phyloP scores from a whole-genome alignment of 2,329 filamentous ascomycete species.

The Grosmannia huntii region DNA sequence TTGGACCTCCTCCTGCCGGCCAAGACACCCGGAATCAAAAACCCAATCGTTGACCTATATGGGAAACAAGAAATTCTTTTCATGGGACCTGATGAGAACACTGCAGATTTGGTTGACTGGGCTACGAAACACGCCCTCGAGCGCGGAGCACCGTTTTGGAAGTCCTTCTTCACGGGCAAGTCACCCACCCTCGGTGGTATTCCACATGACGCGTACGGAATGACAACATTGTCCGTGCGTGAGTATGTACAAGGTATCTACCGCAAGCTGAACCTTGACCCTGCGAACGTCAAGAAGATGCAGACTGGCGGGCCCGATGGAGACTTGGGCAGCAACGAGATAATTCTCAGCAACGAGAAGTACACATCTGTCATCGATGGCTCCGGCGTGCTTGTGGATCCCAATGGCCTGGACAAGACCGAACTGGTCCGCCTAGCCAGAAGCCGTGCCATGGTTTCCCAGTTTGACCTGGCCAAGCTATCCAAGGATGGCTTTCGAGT shows the following conservation, averaged over 20 bases:
- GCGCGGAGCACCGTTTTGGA: slow-evolving; percentile 95
- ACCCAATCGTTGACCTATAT: slow-evolving; percentile 91
- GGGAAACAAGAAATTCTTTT: slow-evolving; percentile 95
- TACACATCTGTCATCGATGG: slow-evolving; percentile 95
- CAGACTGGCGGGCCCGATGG: slow-evolving; percentile 96
- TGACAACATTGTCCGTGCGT: slow-evolving; percentile 93
- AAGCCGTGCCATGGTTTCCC: slow-evolving; percentile 74
- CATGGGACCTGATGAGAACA: slow-evolving; percentile 98
- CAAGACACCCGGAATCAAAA: slow-evolving; percentile 91
- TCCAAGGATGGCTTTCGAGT: slow-evolving; percentile 83
- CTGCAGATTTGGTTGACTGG: slow-evolving; percentile 93
- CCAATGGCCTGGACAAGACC: slow-evolving; percentile 70
- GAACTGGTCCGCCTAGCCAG: slow-evolving; percentile 79
- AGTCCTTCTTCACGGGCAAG: slow-evolving; percentile 99
- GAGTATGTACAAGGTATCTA: slow-evolving; percentile 96
- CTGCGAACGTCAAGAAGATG: slow-evolving; percentile 76
- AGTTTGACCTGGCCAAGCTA: slow-evolving; percentile 77
- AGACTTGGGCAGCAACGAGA: slow-evolving; percentile 95
- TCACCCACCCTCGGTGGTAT: slow-evolving; percentile 92
- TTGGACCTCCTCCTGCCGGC: slow-evolving; percentile 86
- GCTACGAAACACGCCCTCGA: slow-evolving; percentile 87
- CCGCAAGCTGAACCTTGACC: slow-evolving; percentile 84
- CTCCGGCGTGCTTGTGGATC: slow-evolving; percentile 86
- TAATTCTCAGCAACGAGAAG: slow-evolving; percentile 88
- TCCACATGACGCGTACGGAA: slow-evolving; percentile 89